These are phyloP conservation scores for Exophiala sp. DNA, from an alignment of 2,329 filamentous ascomycete species.

Conservation along the genomic window DNA sequence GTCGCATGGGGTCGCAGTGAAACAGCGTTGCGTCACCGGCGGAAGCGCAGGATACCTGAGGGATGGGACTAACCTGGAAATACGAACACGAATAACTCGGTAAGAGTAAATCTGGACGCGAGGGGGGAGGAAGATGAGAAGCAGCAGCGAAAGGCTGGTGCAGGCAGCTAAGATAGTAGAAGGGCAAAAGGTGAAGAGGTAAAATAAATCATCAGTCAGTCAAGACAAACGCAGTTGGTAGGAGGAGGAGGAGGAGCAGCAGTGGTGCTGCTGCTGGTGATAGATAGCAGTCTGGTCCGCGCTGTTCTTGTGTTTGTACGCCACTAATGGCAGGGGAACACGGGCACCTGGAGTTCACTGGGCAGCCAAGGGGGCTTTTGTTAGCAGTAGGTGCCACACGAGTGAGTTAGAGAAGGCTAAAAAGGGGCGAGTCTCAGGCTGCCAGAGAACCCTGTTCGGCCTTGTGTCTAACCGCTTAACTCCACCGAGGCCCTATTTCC, in stretches of 20 bases:
- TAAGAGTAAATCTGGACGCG: neutral
- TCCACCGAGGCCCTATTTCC: neutral
- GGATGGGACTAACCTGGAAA: neutral
- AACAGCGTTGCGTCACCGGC: slow-evolving; percentile 24
- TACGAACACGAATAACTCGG: neutral
- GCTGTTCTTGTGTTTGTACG: neutral
- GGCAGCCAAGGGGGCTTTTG: neutral
- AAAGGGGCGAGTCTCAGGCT: neutral
- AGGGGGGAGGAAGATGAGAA: neutral
- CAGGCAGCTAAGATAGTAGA: neutral
- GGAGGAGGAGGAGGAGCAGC: neutral
- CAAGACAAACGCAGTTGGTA: neutral
- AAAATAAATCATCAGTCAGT: slow-evolving; percentile 3
- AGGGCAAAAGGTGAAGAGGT: neutral
- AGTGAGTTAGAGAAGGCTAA: neutral
- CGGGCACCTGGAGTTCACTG: neutral
- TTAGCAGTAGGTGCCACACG: neutral
- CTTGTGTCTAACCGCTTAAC: neutral
- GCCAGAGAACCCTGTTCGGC: neutral
- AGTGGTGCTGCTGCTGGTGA: neutral
- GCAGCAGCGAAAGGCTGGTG: neutral
- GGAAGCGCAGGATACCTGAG: slow-evolving; percentile 14
- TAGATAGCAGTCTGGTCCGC: neutral
- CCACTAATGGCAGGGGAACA: neutral
- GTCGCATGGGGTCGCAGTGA: slow-evolving; percentile 22